Evolutionary conservation across 2,329 filamentous ascomycete genomes (phyloP).

Genomic region (Trichophyton verrucosum): DNA sequence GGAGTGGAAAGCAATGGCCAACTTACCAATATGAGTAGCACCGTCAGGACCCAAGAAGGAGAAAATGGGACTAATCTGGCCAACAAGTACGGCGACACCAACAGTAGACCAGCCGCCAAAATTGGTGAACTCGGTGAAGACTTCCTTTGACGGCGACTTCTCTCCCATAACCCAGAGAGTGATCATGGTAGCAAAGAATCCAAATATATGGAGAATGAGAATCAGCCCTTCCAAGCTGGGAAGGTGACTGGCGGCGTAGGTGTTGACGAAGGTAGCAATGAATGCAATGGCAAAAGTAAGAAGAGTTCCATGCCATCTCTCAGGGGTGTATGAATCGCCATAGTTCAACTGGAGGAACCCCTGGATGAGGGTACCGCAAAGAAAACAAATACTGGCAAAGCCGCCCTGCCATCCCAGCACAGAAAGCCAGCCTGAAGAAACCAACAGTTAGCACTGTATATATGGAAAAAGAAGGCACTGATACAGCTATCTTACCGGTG

Average conservation of each 20-base stretch:
- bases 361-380: conserved; percentile 26
- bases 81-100: conserved; percentile 32
- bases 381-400: conserved; percentile 27
- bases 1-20: background rate
- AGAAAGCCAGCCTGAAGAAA: conserved; percentile 27
- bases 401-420: conserved; percentile 34
- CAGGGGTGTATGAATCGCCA: conserved; percentile 22
- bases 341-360: conserved; percentile 29
- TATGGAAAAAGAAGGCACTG: background rate
- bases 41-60: conserved; percentile 28
- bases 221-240: conserved; percentile 39
- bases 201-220: conserved; percentile 40
- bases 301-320: conserved; percentile 40
- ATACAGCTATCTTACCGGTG: conserved; percentile 21
- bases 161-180: conserved; percentile 34
- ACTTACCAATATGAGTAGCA: conserved; percentile 27
- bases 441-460: background rate
- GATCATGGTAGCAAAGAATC: conserved; percentile 42
- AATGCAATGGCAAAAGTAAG: conserved; percentile 35
- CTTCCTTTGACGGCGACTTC: conserved; percentile 28
- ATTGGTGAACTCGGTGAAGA: conserved; percentile 40
- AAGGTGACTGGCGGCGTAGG: conserved; percentile 30
- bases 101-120: conserved; percentile 33
- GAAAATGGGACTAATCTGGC: conserved; percentile 25
- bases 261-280: conserved; percentile 33